Evolutionary conservation across 1,284 basidiomycete genomes (phyloP).

Genomic region (Rhodotorula glutinis): DNA sequence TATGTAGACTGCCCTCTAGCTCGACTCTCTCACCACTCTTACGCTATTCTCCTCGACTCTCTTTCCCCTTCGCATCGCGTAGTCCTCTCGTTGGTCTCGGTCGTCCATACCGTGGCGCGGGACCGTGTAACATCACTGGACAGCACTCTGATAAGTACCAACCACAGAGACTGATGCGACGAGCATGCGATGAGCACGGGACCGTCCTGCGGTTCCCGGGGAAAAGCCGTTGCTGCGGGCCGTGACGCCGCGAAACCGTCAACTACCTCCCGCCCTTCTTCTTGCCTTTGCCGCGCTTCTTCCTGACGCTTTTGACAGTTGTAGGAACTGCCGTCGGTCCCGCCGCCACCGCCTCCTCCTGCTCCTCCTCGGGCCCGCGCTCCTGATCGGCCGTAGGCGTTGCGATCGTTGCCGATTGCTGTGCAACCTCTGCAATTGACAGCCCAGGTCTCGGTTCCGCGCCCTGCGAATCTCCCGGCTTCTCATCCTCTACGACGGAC

Average conservation of each 20-base stretch:
- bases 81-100: background rate
- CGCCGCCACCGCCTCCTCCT: background rate
- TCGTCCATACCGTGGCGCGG: background rate
- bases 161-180: background rate
- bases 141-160: background rate
- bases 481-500: too few species aligned
- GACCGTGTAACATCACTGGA: too few species aligned
- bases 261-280: slow-evolving; percentile 9
- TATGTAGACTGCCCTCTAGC: background rate
- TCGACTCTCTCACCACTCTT: background rate
- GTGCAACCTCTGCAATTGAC: background rate
- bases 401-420: background rate
- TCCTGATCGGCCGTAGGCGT: background rate
- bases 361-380: background rate
- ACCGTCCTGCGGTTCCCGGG: background rate
- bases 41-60: background rate
- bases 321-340: slow-evolving; percentile 6
- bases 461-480: too few species aligned
- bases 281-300: slow-evolving; percentile 28
- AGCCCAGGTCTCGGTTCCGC: too few species aligned
- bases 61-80: background rate
- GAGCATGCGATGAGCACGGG: background rate
- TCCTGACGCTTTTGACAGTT: slow-evolving; percentile 31
- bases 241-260: too few species aligned
- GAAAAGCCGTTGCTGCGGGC: background rate